Conservation (phyloP, 768 basidiomycete species). For the Cantharellus cinnabarinus region DNA sequence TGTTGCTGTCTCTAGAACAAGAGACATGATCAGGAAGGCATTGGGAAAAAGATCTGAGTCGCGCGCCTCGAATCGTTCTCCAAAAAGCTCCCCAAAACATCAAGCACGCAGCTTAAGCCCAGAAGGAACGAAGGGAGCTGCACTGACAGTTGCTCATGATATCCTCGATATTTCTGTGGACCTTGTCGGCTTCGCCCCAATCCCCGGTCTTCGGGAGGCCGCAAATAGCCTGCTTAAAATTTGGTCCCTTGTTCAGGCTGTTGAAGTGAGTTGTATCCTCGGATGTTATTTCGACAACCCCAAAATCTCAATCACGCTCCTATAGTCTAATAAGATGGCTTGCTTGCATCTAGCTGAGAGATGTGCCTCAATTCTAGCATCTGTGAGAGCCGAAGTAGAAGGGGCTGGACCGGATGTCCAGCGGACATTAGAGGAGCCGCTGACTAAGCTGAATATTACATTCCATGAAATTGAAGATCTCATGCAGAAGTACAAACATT, state of each 20-base stretch:
- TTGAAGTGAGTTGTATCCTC: constrained; percentile 30
- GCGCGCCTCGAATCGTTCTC: too few relatives aligned
- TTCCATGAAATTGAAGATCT: not conserved
- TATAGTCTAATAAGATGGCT: constrained; percentile 42
- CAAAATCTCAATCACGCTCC: not conserved
- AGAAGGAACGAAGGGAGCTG: too few relatives aligned
- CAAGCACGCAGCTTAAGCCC: too few relatives aligned
- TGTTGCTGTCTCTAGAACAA: too few relatives aligned
- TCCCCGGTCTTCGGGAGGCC: constrained; percentile 33
- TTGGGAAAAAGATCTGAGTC: too few relatives aligned
- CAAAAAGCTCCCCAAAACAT: too few relatives aligned
- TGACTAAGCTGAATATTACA: constrained; percentile 26
- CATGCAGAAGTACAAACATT: constrained; percentile 15
- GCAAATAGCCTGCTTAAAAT: constrained; percentile 34
- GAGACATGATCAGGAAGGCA: too few relatives aligned
- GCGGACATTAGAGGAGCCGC: constrained; percentile 29
- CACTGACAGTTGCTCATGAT: not conserved
- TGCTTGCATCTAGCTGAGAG: constrained; percentile 54
- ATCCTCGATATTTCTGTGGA: not conserved
- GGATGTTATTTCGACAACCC: not conserved
- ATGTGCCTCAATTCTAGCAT: constrained; percentile 46
- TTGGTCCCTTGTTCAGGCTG: constrained; percentile 41
- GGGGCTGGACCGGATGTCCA: constrained; percentile 35
- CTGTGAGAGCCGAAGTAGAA: constrained; percentile 38
- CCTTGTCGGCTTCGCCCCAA: constrained; percentile 28